Base-by-base conservation (phyloP, 2,329 filamentous ascomycete genomes). In the Malbranchea zuffiana region DNA sequence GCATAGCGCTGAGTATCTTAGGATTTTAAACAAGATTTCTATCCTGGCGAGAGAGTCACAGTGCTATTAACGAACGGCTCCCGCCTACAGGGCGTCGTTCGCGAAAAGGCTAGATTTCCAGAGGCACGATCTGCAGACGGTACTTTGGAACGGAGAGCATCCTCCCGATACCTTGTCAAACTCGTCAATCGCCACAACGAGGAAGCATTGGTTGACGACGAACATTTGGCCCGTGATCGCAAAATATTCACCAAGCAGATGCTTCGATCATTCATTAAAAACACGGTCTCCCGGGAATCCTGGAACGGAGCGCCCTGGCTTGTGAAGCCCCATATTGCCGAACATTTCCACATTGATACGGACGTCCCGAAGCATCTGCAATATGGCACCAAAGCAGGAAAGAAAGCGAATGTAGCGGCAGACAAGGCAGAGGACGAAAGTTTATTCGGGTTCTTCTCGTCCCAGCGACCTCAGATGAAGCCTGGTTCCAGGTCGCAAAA, bases 301-400 rank as follows among this genome's bases (percentile, higher is more conserved):
- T 96, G 87, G 85, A 88, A 78, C 43, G 88, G 88, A n/a, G 90
- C 90, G 0, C 88, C 90, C 0, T 98, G 90, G 90, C 66, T 93
- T 38, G 88, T 96, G 12, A 95, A 92, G 62, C 73, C 81, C 23
- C 78, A 85, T 37, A 78, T 93, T 41, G 90, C 90, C 1, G 75
- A 76, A 30, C 72, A 79, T 44, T 94, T 90, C 58, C 79, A 84
- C 44, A 90, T 98, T 44, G 80, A 85, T 43, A 86, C 78, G n/a
- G 77, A 84, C 36, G 76, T 96, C 8, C 90, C 90, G 5, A 72
- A 78, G 35, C 80, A 92, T 52, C 68, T 94, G 11, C 79, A 80
- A 36, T 80, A 92, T 55, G 85, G 88, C 46, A 82, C 74, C 45
- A 87, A 84, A 57, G 73, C 79, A 21, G 81, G 87, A 56, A 75